A percentile compares a stretch with the other conserved stretches of the same genome.
Conservation (phyloP, 139 green algal genomes). For the Closterium sp. region DNA sequence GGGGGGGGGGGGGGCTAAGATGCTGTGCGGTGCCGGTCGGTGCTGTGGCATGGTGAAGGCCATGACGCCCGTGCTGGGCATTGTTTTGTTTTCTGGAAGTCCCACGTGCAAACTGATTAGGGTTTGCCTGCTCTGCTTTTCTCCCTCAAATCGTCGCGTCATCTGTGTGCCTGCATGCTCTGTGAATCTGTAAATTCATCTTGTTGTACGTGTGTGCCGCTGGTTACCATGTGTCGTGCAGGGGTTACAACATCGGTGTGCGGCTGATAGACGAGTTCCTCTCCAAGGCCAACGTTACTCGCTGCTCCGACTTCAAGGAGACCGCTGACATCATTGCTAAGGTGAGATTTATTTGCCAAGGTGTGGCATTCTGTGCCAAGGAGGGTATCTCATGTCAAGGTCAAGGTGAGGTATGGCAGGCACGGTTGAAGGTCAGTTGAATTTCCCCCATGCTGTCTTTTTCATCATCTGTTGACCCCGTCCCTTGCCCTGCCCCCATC, state of each 20-base stretch:
- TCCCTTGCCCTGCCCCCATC: too few relatives aligned
- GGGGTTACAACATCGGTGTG: conserved; percentile 89
- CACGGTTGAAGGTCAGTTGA: too few relatives aligned
- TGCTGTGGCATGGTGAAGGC: too few relatives aligned
- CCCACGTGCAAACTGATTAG: not conserved
- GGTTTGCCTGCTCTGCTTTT: too few relatives aligned
- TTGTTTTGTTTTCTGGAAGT: not conserved
- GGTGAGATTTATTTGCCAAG: too few relatives aligned
- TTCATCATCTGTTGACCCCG: too few relatives aligned
- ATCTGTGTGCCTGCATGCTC: not conserved
- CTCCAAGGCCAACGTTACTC: conserved; percentile 71
- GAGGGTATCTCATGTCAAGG: too few relatives aligned
- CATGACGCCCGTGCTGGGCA: too few relatives aligned
- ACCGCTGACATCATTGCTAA: conserved; percentile 63
- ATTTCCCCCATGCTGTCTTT: too few relatives aligned
- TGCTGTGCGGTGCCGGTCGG: not conserved
- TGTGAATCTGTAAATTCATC: not conserved
- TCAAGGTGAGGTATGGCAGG: too few relatives aligned
- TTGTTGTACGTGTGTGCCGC: not conserved
- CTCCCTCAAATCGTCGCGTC: not conserved
- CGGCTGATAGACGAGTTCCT: conserved; percentile 95
- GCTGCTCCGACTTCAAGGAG: conserved; percentile 80
- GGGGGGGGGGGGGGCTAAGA: not conserved
- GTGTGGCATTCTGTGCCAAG: not conserved
- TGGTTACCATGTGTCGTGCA: not conserved